Conservation (phyloP, 768 basidiomycete genomes). For the Lactarius vividus region DNA sequence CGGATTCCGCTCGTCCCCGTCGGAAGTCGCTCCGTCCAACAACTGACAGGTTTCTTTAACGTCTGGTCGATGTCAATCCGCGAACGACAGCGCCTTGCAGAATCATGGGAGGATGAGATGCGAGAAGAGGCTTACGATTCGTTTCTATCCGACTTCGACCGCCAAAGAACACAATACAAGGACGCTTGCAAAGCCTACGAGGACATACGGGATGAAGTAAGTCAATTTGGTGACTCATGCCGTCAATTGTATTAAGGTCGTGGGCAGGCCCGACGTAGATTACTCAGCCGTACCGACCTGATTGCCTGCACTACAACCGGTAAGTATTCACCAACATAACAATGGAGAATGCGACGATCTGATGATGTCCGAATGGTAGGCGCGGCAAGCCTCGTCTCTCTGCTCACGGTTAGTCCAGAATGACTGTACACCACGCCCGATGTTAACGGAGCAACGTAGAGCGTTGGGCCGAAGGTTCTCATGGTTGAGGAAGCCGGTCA, state of each 20-base stretch:
- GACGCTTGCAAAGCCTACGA: constrained; percentile 39
- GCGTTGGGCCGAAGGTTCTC: constrained; percentile 56
- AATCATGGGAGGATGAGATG: constrained; percentile 47
- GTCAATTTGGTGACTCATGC: constrained; percentile 20
- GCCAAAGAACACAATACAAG: constrained; percentile 41
- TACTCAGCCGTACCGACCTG: constrained; percentile 55
- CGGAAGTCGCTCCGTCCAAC: constrained; percentile 37
- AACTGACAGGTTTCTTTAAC: constrained; percentile 36
- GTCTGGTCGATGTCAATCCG: constrained; percentile 55
- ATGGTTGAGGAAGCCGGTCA: constrained; percentile 83
- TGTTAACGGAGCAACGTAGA: constrained; percentile 37
- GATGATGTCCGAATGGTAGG: constrained; percentile 38
- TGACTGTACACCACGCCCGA: too few relatives aligned
- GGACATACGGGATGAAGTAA: constrained; percentile 53
- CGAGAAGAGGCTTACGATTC: constrained; percentile 35
- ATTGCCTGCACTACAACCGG: constrained; percentile 80
- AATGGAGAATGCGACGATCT: background rate
- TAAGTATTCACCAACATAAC: constrained; percentile 30
- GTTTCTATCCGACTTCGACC: constrained; percentile 44
- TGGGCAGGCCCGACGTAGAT: constrained; percentile 49
- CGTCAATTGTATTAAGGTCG: background rate
- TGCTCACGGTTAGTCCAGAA: constrained; percentile 48
- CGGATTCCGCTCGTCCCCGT: constrained; percentile 41
- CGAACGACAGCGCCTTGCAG: constrained; percentile 48
- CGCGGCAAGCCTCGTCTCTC: constrained; percentile 60